Base-by-base conservation (phyloP, 148 eudicot genomes). In the Dianthus caryophyllus region DNA sequence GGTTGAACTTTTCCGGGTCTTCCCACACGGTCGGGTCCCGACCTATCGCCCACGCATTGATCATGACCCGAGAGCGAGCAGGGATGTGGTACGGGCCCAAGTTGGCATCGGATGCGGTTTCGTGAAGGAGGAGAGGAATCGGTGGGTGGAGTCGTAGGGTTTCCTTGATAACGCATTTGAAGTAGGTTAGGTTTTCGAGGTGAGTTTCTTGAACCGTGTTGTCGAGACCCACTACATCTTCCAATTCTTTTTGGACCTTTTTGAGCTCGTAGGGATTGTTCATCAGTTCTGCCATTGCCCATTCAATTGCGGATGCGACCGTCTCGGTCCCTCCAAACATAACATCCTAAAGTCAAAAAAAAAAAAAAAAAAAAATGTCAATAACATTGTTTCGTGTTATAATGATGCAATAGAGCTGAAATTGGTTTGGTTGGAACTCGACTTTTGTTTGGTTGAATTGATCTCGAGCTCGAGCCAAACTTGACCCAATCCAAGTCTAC, bases 291-390 rank as follows among this genome's bases (percentile, higher is more conserved):
- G 87, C 50, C 83, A 88, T 76, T 47, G 85, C 81, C 93, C 93
- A 87, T 60, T 85, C 89, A 15, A 88, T 79, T 1, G 89, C 84
- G 9, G 87, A 88, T 2, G 94, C 87, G 3, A 87, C 87, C 0
- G 94, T 88, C 65, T 88, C 94, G 0, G 89, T 88, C 16, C 87
- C 94, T 10, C 94, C 94, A 74, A 88, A 85, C 87, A 83, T 88
- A 2, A 88, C 86, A 55, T 88, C 94, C 89, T 85, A 68, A 13
- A 12, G 9, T 20, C 31, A 14, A 36, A 12, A 27, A 16, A 9
- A 33, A 24, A 15, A 10, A 6, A 44, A 7, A 18, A 25, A 5
- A 41, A 4, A 22, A 41, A 14, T 26, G 2, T 12, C 3, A 3
- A 26, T 48, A 21, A 30, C 22, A 29, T 30, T 0, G 12, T 24